Percentiles rank a stretch among this genome's conserved stretches.
Evolutionary conservation across 306 rosid genomes (phyloP).

Genomic region (Prunus fruticosa): DNA sequence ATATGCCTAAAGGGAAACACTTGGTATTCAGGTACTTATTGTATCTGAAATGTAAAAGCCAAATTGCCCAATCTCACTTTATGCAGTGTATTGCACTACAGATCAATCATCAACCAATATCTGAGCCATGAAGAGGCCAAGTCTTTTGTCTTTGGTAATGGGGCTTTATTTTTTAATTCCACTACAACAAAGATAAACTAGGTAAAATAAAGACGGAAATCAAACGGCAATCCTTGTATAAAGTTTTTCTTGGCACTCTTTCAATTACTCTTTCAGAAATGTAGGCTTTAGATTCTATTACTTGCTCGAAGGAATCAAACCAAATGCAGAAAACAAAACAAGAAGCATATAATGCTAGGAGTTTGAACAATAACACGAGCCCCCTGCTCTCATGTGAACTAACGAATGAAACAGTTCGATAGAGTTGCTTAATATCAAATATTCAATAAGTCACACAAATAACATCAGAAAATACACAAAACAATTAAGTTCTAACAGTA

Average conservation of each 20-base stretch:
- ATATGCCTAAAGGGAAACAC: background rate
- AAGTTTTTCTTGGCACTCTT: conserved; percentile 10
- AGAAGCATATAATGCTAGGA: background rate
- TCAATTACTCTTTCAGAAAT: background rate
- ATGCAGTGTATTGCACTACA: no score
- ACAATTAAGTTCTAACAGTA: conserved; percentile 1
- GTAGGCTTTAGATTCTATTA: background rate
- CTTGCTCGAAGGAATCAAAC: background rate
- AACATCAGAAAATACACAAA: background rate
- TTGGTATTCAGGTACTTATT: background rate
- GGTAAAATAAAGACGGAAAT: background rate
- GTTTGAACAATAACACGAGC: background rate
- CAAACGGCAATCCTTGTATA: background rate
- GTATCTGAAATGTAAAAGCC: conserved; percentile 1
- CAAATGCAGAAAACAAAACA: background rate
- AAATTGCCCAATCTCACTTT: no score
- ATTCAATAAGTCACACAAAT: conserved; percentile 10
- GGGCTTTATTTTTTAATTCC: background rate
- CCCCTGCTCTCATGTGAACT: background rate
- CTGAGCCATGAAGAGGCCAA: no score
- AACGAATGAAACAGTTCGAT: conserved; percentile 4
- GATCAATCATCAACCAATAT: no score
- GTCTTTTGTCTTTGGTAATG: background rate
- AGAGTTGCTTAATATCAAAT: background rate
- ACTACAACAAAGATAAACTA: background rate